Evolutionary conservation across 1,284 basidiomycete species (phyloP).

Genomic region (Leccinum solheimii): DNA sequence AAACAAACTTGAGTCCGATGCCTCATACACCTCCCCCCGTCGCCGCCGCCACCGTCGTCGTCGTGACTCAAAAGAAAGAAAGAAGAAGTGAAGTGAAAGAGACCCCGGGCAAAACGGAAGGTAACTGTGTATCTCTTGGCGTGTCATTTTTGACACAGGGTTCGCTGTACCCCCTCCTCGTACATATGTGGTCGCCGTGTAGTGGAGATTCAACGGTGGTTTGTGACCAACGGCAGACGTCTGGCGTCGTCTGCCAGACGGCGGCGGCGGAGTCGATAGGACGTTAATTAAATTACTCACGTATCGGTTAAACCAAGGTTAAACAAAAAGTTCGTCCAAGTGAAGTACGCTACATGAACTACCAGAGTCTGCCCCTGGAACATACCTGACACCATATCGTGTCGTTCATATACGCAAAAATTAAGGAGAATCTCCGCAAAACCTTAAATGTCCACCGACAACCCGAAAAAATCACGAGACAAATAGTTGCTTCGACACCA

Average conservation of each 20-base stretch:
- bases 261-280: no score
- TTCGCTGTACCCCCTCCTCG: background rate
- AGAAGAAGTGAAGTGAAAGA: no score
- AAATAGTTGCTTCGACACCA: conserved; percentile 74
- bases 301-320: no score
- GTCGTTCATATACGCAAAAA: background rate
- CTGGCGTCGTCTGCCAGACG: no score
- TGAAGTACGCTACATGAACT: no score
- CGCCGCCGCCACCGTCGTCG: background rate
- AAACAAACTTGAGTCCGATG: no score
- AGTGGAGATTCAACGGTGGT: no score
- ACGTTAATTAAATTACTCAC: no score
- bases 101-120: background rate
- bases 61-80: conserved; percentile 2
- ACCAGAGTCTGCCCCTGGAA: background rate
- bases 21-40: background rate
- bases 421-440: background rate
- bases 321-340: no score
- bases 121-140: conserved; percentile 1
- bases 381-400: background rate
- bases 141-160: no score
- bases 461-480: conserved; percentile 9
- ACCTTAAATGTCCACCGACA: background rate
- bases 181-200: no score
- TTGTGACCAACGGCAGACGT: no score